Conservation (phyloP, 768 basidiomycete genomes). For the Tulasnella sp. region DNA sequence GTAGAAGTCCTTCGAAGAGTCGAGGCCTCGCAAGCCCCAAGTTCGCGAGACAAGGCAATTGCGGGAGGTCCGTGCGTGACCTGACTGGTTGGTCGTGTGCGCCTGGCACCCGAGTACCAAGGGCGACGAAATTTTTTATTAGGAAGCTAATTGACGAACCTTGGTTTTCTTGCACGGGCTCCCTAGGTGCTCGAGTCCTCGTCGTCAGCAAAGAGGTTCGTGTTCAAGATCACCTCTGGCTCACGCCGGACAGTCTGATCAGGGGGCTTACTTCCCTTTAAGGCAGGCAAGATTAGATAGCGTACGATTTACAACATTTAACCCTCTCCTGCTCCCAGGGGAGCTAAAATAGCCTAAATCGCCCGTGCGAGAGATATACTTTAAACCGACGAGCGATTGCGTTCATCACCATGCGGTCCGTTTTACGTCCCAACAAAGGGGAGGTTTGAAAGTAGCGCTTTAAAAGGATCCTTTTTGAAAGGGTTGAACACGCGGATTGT, state of each 20-base stretch:
- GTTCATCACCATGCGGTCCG: background rate
- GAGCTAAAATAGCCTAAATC: no score
- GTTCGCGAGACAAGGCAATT: background rate
- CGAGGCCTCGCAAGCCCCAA: background rate
- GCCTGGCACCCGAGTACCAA: no score
- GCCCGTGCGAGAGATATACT: no score
- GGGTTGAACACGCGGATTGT: background rate
- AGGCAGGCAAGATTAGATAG: no score
- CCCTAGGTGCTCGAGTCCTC: background rate
- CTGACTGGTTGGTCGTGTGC: no score
- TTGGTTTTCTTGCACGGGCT: background rate
- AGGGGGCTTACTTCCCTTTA: no score
- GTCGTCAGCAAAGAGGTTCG: background rate
- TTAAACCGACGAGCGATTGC: no score
- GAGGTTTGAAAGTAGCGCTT: background rate
- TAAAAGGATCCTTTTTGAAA: no score
- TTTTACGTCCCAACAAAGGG: background rate
- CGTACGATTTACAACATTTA: no score
- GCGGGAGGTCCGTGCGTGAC: no score
- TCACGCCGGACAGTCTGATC: background rate
- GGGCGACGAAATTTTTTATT: no score
- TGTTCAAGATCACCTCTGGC: background rate
- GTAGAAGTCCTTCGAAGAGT: background rate
- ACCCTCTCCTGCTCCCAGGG: no score
- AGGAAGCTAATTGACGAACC: background rate